Evolutionary conservation across 495 filamentous ascomycete species (phyloP).

Genomic region (Penicillium bialowiezense): DNA sequence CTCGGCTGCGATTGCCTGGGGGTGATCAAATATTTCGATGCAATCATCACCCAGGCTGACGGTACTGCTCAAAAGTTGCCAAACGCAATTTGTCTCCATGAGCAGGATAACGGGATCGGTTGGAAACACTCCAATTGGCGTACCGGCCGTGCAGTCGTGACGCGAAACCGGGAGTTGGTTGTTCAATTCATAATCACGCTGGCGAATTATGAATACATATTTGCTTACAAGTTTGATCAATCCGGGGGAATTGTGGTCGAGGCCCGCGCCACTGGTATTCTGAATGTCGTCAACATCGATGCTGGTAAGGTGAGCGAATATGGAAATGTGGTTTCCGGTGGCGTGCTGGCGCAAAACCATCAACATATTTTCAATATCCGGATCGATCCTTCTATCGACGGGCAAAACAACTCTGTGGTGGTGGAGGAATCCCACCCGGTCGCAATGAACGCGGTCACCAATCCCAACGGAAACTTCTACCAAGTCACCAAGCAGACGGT

Average conservation of each 20-base stretch:
- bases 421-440: conserved; percentile 73
- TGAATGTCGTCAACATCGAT: conserved; percentile 85
- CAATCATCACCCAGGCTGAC: conserved; percentile 51
- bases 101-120: conserved; percentile 67
- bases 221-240: conserved; percentile 87
- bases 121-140: conserved; percentile 76
- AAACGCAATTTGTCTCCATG: conserved; percentile 69
- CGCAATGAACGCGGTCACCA: conserved; percentile 65
- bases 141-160: conserved; percentile 61
- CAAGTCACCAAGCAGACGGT: conserved; percentile 59
- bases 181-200: conserved; percentile 78
- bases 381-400: conserved; percentile 81
- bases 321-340: conserved; percentile 85
- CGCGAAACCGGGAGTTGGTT: conserved; percentile 59
- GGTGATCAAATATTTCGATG: conserved; percentile 65
- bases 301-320: conserved; percentile 56
- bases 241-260: conserved; percentile 80
- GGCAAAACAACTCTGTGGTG: conserved; percentile 65
- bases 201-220: conserved; percentile 83
- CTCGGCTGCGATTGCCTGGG: conserved; percentile 70
- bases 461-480: conserved; percentile 84
- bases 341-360: conserved; percentile 77
- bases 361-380: conserved; percentile 93
- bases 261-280: conserved; percentile 81
- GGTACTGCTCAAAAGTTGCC: conserved; percentile 53